Percentiles rank a stretch among this genome's conserved stretches.
phyloP scores from a whole-genome alignment of 1,284 basidiomycete species.

The Kwoniella shivajii region DNA sequence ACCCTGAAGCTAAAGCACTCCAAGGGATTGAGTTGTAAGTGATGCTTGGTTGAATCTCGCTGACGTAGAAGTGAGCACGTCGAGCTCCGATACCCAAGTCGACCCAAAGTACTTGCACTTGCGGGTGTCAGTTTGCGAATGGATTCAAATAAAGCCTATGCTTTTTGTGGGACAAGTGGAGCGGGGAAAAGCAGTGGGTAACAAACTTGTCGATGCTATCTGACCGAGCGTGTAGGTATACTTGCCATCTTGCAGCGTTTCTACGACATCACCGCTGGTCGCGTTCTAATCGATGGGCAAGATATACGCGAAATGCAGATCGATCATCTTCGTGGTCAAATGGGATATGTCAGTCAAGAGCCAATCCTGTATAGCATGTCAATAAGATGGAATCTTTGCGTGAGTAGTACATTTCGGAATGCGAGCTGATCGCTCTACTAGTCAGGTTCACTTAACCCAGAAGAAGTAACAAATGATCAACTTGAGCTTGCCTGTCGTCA shows the following conservation, averaged over 20 bases:
- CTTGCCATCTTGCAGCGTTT: constrained; percentile 55
- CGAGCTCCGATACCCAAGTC: constrained; percentile 40
- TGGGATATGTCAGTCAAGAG: constrained; percentile 57
- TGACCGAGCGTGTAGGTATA: constrained; percentile 22
- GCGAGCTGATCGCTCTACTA: constrained; percentile 27
- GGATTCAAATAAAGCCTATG: constrained; percentile 36
- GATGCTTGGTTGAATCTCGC: neutral
- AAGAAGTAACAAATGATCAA: constrained; percentile 46
- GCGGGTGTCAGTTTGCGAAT: constrained; percentile 29
- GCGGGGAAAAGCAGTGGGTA: constrained; percentile 23
- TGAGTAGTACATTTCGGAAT: constrained; percentile 11
- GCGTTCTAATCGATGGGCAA: constrained; percentile 50
- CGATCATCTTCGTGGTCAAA: constrained; percentile 45
- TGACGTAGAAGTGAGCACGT: constrained; percentile 14
- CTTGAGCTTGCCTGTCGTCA: constrained; percentile 51
- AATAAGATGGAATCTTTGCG: constrained; percentile 39
- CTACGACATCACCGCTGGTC: constrained; percentile 54
- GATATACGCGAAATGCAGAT: constrained; percentile 52
- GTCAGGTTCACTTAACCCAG: constrained; percentile 44
- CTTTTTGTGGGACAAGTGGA: constrained; percentile 38
- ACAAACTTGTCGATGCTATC: neutral
- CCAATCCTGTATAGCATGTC: constrained; percentile 54
- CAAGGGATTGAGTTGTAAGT: constrained; percentile 29
- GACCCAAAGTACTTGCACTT: constrained; percentile 33
- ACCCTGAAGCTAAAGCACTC: constrained; percentile 2